Percentiles rank a stretch among this genome's conserved stretches.
These are phyloP conservation scores for Naganishia vaughanmartiniae DNA, from an alignment of 768 basidiomycete species.

Conservation along the genomic window DNA sequence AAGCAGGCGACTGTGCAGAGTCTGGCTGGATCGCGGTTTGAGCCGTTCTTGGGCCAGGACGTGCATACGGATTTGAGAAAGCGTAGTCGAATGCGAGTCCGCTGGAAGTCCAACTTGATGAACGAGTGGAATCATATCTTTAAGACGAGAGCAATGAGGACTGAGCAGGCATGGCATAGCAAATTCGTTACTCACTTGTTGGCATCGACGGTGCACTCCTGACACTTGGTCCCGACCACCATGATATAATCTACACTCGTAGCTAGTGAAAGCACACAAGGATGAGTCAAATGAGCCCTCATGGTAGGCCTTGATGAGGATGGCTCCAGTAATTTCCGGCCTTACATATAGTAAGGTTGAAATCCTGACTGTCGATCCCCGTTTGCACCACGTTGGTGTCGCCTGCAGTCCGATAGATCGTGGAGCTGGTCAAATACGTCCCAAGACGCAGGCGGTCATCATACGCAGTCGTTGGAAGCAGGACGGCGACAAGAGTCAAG, in stretches of 20 bases:
- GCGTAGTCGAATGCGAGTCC: constrained; percentile 15
- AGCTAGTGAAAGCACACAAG: constrained; percentile 28
- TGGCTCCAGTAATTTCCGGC: not conserved
- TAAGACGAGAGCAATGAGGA: not conserved
- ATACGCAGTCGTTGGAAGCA: not conserved
- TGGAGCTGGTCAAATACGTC: constrained; percentile 37
- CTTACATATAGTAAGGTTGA: constrained; percentile 48
- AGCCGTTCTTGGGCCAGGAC: constrained; percentile 4
- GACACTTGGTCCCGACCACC: constrained; percentile 38
- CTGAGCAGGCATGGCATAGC: not conserved
- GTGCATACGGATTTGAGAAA: constrained; percentile 11
- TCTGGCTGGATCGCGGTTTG: constrained; percentile 5
- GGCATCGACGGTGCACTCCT: constrained; percentile 32
- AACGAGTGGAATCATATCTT: constrained; percentile 6
- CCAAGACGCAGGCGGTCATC: constrained; percentile 32
- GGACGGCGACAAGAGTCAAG: constrained; percentile 1
- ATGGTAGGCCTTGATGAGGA: not conserved
- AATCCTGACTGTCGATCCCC: constrained; percentile 35
- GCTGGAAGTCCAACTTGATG: not conserved
- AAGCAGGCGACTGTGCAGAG: constrained; percentile 6
- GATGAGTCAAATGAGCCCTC: not conserved
- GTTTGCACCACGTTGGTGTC: constrained; percentile 44
- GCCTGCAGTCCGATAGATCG: constrained; percentile 39
- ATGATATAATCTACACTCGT: constrained; percentile 46
- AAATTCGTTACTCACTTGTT: constrained; percentile 24